A percentile compares a stretch with the other conserved stretches of the same genome.
Conservation (phyloP, 2,329 filamentous ascomycete genomes). For the Didymella arachidicola region DNA sequence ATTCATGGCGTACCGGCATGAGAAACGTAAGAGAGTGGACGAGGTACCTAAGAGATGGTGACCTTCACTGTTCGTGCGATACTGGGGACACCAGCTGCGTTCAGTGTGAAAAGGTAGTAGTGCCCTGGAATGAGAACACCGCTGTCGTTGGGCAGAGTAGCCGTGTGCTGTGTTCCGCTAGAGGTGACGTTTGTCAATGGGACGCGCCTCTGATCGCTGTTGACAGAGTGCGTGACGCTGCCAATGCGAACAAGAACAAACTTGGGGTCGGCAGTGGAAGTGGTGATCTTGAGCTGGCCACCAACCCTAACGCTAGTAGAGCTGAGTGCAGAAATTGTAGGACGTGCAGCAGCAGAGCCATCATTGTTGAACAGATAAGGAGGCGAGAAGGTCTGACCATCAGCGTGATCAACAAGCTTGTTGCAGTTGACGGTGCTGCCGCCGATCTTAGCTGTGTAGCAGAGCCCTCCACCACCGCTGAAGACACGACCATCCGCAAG, state of each 20-base stretch:
- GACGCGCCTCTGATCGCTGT: conserved; percentile 39
- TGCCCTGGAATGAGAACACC: conserved; percentile 35
- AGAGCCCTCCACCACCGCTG: conserved; percentile 38
- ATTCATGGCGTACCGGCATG: conserved; percentile 1
- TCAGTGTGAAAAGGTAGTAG: conserved; percentile 37
- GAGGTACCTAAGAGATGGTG: conserved; percentile 10
- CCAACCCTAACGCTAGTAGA: conserved; percentile 31
- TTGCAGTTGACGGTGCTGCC: conserved; percentile 36
- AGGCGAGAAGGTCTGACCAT: conserved; percentile 40
- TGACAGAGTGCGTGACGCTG: conserved; percentile 41
- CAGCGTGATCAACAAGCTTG: conserved; percentile 39
- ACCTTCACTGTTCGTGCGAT: conserved; percentile 33
- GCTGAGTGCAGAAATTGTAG: conserved; percentile 25
- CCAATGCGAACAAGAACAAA: conserved; percentile 36
- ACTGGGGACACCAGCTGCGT: conserved; percentile 32
- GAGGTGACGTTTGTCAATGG: conserved; percentile 25
- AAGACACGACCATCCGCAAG: conserved; percentile 38
- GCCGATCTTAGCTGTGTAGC: conserved; percentile 28
- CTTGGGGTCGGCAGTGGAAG: conserved; percentile 15
- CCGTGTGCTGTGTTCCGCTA: conserved; percentile 21
- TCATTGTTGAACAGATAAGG: conserved; percentile 40
- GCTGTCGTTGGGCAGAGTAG: conserved; percentile 32
- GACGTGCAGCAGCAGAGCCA: conserved; percentile 30
- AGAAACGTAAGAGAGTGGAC: neutral
- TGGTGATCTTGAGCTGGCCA: conserved; percentile 23